Percentiles rank a stretch among this genome's conserved stretches.
phyloP scores from a whole-genome alignment of 148 eudicot genomes.

The Silene uniflora region DNA sequence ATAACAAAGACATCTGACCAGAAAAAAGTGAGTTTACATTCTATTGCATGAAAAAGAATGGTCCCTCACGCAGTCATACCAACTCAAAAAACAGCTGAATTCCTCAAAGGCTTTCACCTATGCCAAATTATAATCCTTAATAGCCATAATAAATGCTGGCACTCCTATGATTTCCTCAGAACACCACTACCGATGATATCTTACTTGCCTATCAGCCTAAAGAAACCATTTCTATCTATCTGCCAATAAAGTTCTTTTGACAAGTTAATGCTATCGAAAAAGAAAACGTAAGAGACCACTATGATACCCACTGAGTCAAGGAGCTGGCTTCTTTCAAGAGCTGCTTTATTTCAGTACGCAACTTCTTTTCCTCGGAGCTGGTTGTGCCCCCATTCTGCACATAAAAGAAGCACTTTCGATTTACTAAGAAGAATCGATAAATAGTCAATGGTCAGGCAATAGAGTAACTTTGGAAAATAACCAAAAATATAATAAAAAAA shows the following conservation, averaged over 20 bases:
- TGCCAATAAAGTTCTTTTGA: background rate
- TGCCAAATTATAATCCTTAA: background rate
- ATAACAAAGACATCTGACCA: background rate
- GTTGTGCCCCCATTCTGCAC: constrained; percentile 43
- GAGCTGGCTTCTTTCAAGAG: constrained; percentile 75
- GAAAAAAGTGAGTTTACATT: too few relatives aligned
- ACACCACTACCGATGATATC: background rate
- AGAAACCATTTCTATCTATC: background rate
- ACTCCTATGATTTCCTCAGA: background rate
- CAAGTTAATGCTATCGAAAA: background rate
- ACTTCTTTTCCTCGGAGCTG: constrained; percentile 39
- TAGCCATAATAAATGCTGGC: background rate
- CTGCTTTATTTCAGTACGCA: constrained; percentile 75
- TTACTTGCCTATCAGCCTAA: background rate
- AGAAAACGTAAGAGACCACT: background rate
- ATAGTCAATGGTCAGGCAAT: background rate
- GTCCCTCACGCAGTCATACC: background rate
- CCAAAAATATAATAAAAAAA: too few relatives aligned
- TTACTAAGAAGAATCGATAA: background rate
- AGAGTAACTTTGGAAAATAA: too few relatives aligned
- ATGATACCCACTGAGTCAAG: constrained; percentile 62
- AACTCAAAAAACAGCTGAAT: background rate
- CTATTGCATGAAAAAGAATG: too few relatives aligned
- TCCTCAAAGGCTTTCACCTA: background rate
- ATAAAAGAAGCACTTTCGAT: background rate